Evolutionary conservation across 208 protist genomes (phyloP).

Genomic region (Trypanosoma caninum): DNA sequence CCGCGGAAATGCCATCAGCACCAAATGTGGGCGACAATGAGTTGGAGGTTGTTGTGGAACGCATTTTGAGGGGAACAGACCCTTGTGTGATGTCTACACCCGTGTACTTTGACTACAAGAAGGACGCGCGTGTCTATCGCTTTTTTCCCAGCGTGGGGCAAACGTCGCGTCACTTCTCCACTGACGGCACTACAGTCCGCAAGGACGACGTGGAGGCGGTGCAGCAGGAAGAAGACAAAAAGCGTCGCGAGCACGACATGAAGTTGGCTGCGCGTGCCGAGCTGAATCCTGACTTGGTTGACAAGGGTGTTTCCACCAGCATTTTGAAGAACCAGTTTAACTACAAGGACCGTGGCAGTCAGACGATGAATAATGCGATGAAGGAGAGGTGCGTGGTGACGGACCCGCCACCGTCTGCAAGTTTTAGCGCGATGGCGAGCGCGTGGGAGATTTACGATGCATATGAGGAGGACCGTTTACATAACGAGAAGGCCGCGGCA

Average conservation of each 20-base stretch:
- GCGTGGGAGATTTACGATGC: conserved; percentile 96
- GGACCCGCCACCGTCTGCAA: conserved; percentile 90
- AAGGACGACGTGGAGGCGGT: conserved; percentile 84
- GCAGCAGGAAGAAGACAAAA: conserved; percentile 84
- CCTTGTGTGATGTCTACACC: conserved; percentile 87
- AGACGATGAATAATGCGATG: conserved; percentile 93
- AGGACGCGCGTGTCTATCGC: conserved; percentile 90
- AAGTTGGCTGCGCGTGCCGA: conserved; percentile 72
- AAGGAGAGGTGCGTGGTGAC: conserved; percentile 84
- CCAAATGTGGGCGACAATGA: conserved; percentile 54
- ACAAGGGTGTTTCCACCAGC: conserved; percentile 79
- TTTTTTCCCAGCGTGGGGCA: conserved; percentile 87
- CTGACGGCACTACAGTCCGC: conserved; percentile 82
- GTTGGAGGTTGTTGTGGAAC: conserved; percentile 76
- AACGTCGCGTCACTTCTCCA: conserved; percentile 76
- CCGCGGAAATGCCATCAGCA: conserved; percentile 9
- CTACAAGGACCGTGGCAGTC: conserved; percentile 95
- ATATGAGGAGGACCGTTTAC: conserved; percentile 91
- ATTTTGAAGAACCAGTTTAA: conserved; percentile 98
- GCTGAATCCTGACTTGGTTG: conserved; percentile 80
- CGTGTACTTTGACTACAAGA: conserved; percentile 94
- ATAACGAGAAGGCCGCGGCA: conserved; percentile 70
- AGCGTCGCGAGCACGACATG: conserved; percentile 65
- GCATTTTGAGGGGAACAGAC: conserved; percentile 93
- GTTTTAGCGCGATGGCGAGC: conserved; percentile 83